Conservation (phyloP, 1,139 yeast genomes). For the Sugiyamaella novakii region DNA sequence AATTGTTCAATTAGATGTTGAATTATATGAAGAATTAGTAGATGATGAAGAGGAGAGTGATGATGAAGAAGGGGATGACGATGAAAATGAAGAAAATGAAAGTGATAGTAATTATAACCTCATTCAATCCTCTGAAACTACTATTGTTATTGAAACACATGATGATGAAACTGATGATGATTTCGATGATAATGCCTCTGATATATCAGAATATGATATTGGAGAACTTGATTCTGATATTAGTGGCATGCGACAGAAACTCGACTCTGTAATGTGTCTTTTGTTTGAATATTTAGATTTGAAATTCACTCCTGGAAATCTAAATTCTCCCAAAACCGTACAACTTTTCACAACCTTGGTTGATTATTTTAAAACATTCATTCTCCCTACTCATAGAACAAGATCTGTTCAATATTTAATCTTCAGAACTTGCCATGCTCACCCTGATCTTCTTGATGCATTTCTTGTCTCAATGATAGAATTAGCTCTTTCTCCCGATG, state of each 20-base stretch:
- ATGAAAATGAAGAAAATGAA: constrained; percentile 47
- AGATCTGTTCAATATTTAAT: constrained; percentile 83
- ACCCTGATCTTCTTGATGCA: constrained; percentile 81
- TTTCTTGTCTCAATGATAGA: constrained; percentile 82
- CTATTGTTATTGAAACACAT: not conserved
- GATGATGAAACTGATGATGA: constrained; percentile 30
- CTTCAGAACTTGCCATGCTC: constrained; percentile 80
- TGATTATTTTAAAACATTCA: constrained; percentile 75
- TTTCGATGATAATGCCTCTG: constrained; percentile 43
- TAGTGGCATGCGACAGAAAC: constrained; percentile 48
- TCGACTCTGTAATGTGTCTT: constrained; percentile 65
- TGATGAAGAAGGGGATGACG: constrained; percentile 58
- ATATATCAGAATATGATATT: constrained; percentile 44
- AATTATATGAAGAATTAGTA: constrained; percentile 82
- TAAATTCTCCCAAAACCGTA: constrained; percentile 67
- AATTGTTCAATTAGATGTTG: constrained; percentile 89
- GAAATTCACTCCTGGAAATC: constrained; percentile 54
- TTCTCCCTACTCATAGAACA: constrained; percentile 91
- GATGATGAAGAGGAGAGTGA: constrained; percentile 80
- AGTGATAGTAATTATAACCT: constrained; percentile 37
- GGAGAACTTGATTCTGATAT: constrained; percentile 31
- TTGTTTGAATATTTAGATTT: constrained; percentile 55
- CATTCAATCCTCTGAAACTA: not conserved
- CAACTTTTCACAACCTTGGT: constrained; percentile 73
- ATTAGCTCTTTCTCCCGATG: constrained; percentile 69